Conservation (phyloP, 192 early-diverging fungal genomes). For the Coemansia sp. region DNA sequence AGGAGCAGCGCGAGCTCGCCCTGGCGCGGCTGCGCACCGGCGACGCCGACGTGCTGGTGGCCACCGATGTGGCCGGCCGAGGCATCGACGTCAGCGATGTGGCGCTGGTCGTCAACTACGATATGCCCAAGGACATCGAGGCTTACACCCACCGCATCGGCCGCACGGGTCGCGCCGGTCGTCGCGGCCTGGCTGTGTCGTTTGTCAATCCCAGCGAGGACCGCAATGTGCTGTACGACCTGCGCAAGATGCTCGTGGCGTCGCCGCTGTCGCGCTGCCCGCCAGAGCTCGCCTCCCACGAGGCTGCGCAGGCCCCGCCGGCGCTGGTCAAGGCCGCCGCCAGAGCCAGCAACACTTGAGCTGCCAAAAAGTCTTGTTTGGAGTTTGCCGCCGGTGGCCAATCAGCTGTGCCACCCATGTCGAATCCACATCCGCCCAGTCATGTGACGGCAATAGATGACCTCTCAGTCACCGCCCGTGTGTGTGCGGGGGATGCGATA, state of each 20-base stretch:
- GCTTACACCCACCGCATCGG: constrained; percentile 99
- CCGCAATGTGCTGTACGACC: constrained; percentile 83
- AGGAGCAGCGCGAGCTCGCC: constrained; percentile 93
- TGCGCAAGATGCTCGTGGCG: constrained; percentile 67
- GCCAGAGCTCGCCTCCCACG: constrained; percentile 79
- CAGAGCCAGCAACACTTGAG: background rate
- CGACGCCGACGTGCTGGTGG: constrained; percentile 84
- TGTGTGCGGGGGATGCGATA: too few relatives aligned
- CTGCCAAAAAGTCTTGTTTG: background rate
- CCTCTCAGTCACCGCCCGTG: too few relatives aligned
- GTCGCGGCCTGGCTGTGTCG: constrained; percentile 84
- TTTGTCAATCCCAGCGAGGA: constrained; percentile 75
- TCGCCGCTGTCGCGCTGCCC: constrained; percentile 76
- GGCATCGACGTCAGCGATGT: constrained; percentile 99
- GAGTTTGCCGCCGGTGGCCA: background rate
- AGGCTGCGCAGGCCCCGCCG: constrained; percentile 76
- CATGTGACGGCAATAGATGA: background rate
- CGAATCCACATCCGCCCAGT: background rate
- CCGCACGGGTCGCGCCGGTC: constrained; percentile 96
- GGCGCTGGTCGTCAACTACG: constrained; percentile 93
- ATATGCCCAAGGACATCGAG: constrained; percentile 98
- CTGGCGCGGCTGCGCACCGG: constrained; percentile 80
- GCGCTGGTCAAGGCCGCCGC: constrained; percentile 25
- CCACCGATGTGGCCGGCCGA: constrained; percentile 98
- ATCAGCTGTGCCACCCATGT: too few relatives aligned